Conservation (phyloP, 345 rosid species). For the Aegle marmelos region DNA sequence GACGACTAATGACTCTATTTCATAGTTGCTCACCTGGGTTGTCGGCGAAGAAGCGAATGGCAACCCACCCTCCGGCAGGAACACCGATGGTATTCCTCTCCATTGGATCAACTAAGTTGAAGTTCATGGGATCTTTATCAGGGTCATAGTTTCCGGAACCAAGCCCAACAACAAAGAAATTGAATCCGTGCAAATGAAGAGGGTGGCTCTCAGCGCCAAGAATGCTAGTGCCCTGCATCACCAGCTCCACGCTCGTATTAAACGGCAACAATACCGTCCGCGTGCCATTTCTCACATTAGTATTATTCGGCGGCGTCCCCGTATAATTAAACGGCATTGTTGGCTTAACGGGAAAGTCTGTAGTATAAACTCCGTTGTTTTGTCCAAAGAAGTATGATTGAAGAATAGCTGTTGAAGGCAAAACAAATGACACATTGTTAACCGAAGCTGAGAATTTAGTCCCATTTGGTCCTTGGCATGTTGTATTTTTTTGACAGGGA, state of each 20-base stretch:
- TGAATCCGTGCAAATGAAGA: conserved; percentile 38
- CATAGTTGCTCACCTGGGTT: conserved; percentile 32
- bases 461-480: conserved; percentile 45
- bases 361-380: conserved; percentile 35
- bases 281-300: conserved; percentile 32
- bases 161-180: conserved; percentile 36
- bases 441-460: conserved; percentile 42
- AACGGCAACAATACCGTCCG: conserved; percentile 21
- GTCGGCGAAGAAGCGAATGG: conserved; percentile 32
- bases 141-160: conserved; percentile 38
- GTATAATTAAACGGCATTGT: conserved; percentile 31
- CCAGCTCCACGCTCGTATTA: conserved; percentile 40
- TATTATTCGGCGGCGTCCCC: conserved; percentile 32
- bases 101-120: conserved; percentile 36
- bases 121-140: conserved; percentile 25
- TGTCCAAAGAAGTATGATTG: conserved; percentile 42
- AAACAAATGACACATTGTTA: conserved; percentile 38
- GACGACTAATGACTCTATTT: not conserved
- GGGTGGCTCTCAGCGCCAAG: conserved; percentile 39
- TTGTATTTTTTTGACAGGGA: conserved; percentile 38
- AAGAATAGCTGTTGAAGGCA: conserved; percentile 41
- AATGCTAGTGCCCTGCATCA: conserved; percentile 37
- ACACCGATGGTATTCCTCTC: conserved; percentile 37
- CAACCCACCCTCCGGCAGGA: conserved; percentile 35
- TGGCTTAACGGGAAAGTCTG: conserved; percentile 38